Evolutionary conservation across 805 yeast species (phyloP), one percentile per base, ranked within the genome.

Genomic region (Saccharomyces kudriavzevii): DNA sequence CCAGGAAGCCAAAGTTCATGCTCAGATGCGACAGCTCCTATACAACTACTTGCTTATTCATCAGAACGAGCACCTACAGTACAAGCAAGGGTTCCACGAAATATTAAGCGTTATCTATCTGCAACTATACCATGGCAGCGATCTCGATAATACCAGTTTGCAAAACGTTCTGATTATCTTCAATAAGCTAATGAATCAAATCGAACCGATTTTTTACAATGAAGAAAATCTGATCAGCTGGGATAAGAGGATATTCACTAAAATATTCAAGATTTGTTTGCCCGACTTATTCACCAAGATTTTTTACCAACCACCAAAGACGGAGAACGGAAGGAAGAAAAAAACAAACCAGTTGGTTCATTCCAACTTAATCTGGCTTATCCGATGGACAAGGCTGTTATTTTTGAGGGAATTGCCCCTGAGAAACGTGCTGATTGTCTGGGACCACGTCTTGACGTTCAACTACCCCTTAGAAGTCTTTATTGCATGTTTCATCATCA

Each of bases 11-110:
- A 50, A 48, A 14, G 55, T 61, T 24, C 63, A 62, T 54, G 57
- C 58, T 4, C 57, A 60, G 35, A 61, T 68, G 65, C 54, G 63
- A 35, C 61, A 59, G 49, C 56, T 68, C 8, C 22, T 68, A 50
- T 61, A 61, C 52, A 61, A 60, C 53, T 66, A 62, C 50, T 53
- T 61, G n/a, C 22, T 51, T 13, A 31, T 31, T 43, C 45, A 55
- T 50, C 24, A 48, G 52, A 8, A 47, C 47, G 20, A 57, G 49
- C n/a, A 50, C 17, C 22, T 40, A 6, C 11, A 45, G 47, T 68
- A 68, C 55, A 66, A 60, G 50, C 71, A 68, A 51, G 71, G 71
- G 1, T 67, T 59, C 51, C 71, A 68, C 51, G 71, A 68, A 51
- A 47, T 68, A 10, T 57, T 68, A 24, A 68, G 66, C 10, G 51